Percentiles rank a stretch among this genome's conserved stretches.
These are phyloP conservation scores for Lagenidium giganteum DNA, from an alignment of 352 stramenopile species.

Conservation along the genomic window DNA sequence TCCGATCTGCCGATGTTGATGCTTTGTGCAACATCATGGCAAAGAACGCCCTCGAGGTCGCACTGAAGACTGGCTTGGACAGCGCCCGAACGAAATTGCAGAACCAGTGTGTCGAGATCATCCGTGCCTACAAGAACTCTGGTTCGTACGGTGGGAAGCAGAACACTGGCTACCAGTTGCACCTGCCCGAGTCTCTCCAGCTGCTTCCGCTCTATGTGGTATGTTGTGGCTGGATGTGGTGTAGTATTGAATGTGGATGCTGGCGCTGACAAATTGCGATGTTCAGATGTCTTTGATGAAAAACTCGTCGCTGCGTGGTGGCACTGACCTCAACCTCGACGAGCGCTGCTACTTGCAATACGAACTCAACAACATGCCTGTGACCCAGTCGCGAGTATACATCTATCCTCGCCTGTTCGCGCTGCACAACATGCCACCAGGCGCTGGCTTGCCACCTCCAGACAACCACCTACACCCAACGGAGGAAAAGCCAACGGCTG, in stretches of 20 bases:
- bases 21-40: constrained; percentile 93
- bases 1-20: constrained; percentile 91
- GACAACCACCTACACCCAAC: constrained; percentile 32
- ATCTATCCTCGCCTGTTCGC: constrained; percentile 98
- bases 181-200: constrained; percentile 89
- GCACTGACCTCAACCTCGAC: constrained; percentile 95
- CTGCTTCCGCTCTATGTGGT: constrained; percentile 95
- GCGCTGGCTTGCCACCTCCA: constrained; percentile 73
- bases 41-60: constrained; percentile 93
- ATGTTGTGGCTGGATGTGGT: constrained; percentile 19
- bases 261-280: no score
- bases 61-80: constrained; percentile 93
- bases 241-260: no score
- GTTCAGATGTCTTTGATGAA: constrained; percentile 96
- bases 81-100: constrained; percentile 91
- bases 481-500: constrained; percentile 46
- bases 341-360: constrained; percentile 93
- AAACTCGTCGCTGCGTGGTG: constrained; percentile 95
- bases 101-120: constrained; percentile 90
- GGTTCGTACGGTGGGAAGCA: constrained; percentile 70
- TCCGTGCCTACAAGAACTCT: constrained; percentile 86
- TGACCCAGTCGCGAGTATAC: constrained; percentile 88
- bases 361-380: constrained; percentile 88
- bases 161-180: constrained; percentile 67
- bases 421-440: constrained; percentile 88